A percentile compares a stretch with the other conserved stretches of the same genome.
These are phyloP conservation scores for Senna tora DNA, from an alignment of 306 rosid species.

Conservation along the genomic window DNA sequence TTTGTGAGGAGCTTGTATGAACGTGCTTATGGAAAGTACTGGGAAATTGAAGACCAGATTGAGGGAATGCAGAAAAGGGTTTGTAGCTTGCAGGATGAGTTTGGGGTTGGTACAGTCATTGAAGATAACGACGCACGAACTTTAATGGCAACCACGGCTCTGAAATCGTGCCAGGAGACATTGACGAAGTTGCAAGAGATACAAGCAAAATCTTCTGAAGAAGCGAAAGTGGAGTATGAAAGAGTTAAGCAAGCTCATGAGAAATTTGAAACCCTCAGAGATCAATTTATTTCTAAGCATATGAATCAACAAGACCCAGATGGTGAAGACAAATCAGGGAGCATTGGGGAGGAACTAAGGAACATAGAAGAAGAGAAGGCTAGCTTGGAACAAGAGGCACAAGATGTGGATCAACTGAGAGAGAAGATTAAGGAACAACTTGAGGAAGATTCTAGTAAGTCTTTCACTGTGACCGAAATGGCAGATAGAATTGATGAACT, in stretches of 20 bases:
- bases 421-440: slow-evolving; percentile 48
- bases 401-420: slow-evolving; percentile 26
- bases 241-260: slow-evolving; percentile 52
- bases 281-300: slow-evolving; percentile 45
- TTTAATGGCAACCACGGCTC: slow-evolving; percentile 81
- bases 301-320: slow-evolving; percentile 4
- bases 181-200: slow-evolving; percentile 58
- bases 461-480: slow-evolving; percentile 61
- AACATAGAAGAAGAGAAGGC: slow-evolving; percentile 40
- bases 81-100: slow-evolving; percentile 72
- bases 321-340: slow-evolving; percentile 10
- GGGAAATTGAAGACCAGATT: slow-evolving; percentile 74
- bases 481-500: slow-evolving; percentile 83
- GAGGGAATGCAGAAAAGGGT: slow-evolving; percentile 67
- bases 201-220: slow-evolving; percentile 57
- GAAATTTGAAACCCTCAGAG: slow-evolving; percentile 54
- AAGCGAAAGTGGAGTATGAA: slow-evolving; percentile 53
- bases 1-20: slow-evolving; percentile 80
- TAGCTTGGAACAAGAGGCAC: slow-evolving; percentile 43
- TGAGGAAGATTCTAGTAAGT: slow-evolving; percentile 45
- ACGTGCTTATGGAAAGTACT: slow-evolving; percentile 64
- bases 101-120: slow-evolving; percentile 48
- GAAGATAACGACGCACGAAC: slow-evolving; percentile 82
- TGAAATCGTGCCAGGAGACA: slow-evolving; percentile 75
- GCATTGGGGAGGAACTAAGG: slow-evolving; percentile 33